Evolutionary conservation across 2,329 filamentous ascomycete genomes (phyloP).

Genomic region (Sporothrix humicola): DNA sequence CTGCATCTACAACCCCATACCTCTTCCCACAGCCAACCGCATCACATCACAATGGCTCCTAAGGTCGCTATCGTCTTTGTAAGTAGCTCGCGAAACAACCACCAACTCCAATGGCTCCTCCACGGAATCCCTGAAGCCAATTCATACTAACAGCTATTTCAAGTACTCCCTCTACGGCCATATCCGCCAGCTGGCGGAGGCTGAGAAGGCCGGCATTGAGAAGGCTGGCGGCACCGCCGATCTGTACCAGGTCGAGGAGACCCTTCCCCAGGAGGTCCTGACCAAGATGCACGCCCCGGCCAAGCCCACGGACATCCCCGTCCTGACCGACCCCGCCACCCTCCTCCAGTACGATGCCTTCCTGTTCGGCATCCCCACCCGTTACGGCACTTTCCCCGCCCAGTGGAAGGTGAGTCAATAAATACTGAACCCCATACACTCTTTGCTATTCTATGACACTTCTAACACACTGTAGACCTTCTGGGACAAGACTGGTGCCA

Average conservation of each 20-base stretch:
- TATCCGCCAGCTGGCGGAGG: slow-evolving; percentile 80
- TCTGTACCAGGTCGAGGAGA: slow-evolving; percentile 88
- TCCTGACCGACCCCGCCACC: slow-evolving; percentile 61
- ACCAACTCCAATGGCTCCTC: not conserved
- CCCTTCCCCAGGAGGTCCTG: slow-evolving; percentile 81
- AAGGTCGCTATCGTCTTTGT: slow-evolving; percentile 92
- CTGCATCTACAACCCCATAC: slow-evolving; percentile 27
- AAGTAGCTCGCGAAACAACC: slow-evolving; percentile 49
- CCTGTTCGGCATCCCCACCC: slow-evolving; percentile 92
- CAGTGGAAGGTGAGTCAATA: slow-evolving; percentile 74
- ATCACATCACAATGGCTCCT: slow-evolving; percentile 72
- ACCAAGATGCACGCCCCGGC: slow-evolving; percentile 87
- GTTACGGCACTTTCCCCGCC: slow-evolving; percentile 95
- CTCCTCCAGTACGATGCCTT: slow-evolving; percentile 84
- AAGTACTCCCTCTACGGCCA: slow-evolving; percentile 97
- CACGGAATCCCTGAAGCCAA: not conserved
- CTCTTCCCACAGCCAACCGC: slow-evolving; percentile 13
- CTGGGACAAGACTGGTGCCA: slow-evolving; percentile 87
- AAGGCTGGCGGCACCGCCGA: slow-evolving; percentile 81
- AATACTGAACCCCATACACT: not conserved
- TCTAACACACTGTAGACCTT: slow-evolving; percentile 56
- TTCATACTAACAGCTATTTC: slow-evolving; percentile 15
- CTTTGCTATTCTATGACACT: not conserved
- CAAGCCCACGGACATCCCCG: slow-evolving; percentile 70
- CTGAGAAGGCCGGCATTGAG: slow-evolving; percentile 89